Evolutionary conservation across 2,329 filamentous ascomycete genomes (phyloP), one percentile per base, ranked within the genome.

Genomic region (Fusarium verrucosum): DNA sequence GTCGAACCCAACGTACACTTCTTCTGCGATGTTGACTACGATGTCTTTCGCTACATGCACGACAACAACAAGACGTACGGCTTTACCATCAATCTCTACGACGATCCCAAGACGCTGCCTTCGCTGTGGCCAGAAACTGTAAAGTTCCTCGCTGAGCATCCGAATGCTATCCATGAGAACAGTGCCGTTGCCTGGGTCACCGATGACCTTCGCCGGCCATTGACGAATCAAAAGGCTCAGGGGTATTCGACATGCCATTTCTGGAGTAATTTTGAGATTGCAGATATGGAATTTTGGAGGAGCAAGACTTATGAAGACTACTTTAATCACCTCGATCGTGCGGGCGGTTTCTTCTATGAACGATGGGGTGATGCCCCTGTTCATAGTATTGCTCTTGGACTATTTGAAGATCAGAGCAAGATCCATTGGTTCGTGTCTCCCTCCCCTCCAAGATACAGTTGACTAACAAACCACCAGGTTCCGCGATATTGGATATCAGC

Each of bases 1-100:
- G 95, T 99, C 43, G 95, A 99, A 77, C 95, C 95, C 49, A 97
- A 98, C 68, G 95, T 99, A 38, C 93, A 97, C 79, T 99, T 98
- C 84, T 99, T 97, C 85, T 99, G 95, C 83, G 92, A 98, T 72
- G 85, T 99, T 62, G 95, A 99, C 80, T 99, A 99, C 79, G 95
- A 99, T 75, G 91, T 99, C 47, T 99, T 99, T 84, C 89, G 91
- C 65, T 99, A 92, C 81, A 97, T 99, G 95, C 87, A 92, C 72
- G 95, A 99, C 79, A 87, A 96, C 82, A 97, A 99, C 83, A 97
- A 98, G 80, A 98, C 94, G 5, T 99, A 99, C 78, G 95, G 95
- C 66, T 99, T 98, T 81, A 98, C 94, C 65, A 96, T 99, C 81
- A 97, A 92, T 78, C 87, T 99, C 38, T 98, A 96, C 82, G 95